A percentile compares a stretch with the other conserved stretches of the same genome.
These are phyloP conservation scores for Leccinum broughii DNA, from an alignment of 768 basidiomycete species.

Conservation along the genomic window DNA sequence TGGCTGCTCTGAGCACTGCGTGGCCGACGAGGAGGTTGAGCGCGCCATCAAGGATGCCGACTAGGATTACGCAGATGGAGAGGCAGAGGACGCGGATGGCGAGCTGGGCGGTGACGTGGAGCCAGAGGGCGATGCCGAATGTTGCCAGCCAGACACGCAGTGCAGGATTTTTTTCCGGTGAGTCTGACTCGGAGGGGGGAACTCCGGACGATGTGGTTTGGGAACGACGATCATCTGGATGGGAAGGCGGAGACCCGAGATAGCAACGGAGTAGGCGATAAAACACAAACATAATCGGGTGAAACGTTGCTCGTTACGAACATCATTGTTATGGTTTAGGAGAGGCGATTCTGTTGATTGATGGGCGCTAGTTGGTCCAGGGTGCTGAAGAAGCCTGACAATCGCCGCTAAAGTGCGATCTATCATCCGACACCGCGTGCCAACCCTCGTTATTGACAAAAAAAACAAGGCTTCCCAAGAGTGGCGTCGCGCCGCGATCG, in stretches of 20 bases:
- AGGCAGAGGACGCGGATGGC: slow-evolving; percentile 10
- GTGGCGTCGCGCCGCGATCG: not conserved
- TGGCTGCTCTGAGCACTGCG: slow-evolving; percentile 15
- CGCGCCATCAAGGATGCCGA: slow-evolving; percentile 8
- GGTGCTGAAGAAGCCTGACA: not conserved
- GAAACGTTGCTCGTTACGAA: not conserved
- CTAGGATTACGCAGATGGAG: slow-evolving; percentile 3
- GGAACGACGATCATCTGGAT: not conserved
- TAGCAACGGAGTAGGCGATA: slow-evolving; percentile 12
- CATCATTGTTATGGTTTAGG: not conserved
- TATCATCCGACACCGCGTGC: not conserved
- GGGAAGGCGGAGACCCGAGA: not conserved
- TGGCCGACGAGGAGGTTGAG: slow-evolving; percentile 15
- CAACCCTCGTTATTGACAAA: not conserved
- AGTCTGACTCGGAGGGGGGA: not conserved
- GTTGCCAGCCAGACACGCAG: slow-evolving; percentile 12
- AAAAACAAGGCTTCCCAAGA: not conserved
- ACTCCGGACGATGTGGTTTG: not conserved
- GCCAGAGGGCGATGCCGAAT: slow-evolving; percentile 16
- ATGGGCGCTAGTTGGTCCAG: not conserved
- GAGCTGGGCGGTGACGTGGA: slow-evolving; percentile 10
- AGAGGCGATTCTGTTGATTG: not conserved
- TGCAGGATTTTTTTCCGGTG: slow-evolving; percentile 2
- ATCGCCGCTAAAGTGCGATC: not conserved
- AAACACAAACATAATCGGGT: slow-evolving; percentile 13